Evolutionary conservation across 345 rosid species (phyloP).

Genomic region (Syzygium aromaticum): DNA sequence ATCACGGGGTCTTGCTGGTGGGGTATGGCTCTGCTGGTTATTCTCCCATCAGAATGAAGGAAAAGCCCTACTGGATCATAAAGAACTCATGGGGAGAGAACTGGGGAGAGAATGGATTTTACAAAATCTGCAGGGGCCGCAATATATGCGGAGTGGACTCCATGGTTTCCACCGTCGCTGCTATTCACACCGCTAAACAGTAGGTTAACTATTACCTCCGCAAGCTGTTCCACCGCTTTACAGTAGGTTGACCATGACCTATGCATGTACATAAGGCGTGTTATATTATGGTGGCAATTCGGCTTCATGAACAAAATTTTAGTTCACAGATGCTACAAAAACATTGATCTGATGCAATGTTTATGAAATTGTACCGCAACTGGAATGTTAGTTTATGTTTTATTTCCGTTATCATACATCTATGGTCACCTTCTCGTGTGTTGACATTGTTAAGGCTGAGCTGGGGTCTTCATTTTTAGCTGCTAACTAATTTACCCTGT

Average conservation of each 20-base stretch:
- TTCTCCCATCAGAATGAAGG: conserved; percentile 78
- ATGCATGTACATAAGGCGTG: background rate
- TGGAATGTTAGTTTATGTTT: background rate
- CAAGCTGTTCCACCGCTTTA: background rate
- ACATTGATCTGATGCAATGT: background rate
- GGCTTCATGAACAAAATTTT: background rate
- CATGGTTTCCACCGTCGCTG: conserved; percentile 79
- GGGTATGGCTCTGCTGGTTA: conserved; percentile 85
- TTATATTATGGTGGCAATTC: background rate
- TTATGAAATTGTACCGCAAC: background rate
- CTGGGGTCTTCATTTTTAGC: background rate
- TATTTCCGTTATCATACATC: background rate
- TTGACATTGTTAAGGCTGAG: background rate
- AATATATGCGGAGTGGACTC: conserved; percentile 92
- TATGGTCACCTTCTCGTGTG: background rate
- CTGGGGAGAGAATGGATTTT: conserved; percentile 93
- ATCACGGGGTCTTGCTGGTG: conserved; percentile 84
- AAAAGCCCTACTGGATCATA: conserved; percentile 90
- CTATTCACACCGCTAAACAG: conserved; percentile 22
- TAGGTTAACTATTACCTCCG: conserved; percentile 8
- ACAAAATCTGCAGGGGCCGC: conserved; percentile 88
- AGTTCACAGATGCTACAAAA: background rate
- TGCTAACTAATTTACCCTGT: background rate
- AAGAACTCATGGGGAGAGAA: conserved; percentile 95
- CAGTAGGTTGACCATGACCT: background rate